Percentiles rank a stretch among this genome's conserved stretches.
These are phyloP conservation scores for Geotrichum siamense DNA, from an alignment of 1,139 yeast genomes.

Conservation along the genomic window DNA sequence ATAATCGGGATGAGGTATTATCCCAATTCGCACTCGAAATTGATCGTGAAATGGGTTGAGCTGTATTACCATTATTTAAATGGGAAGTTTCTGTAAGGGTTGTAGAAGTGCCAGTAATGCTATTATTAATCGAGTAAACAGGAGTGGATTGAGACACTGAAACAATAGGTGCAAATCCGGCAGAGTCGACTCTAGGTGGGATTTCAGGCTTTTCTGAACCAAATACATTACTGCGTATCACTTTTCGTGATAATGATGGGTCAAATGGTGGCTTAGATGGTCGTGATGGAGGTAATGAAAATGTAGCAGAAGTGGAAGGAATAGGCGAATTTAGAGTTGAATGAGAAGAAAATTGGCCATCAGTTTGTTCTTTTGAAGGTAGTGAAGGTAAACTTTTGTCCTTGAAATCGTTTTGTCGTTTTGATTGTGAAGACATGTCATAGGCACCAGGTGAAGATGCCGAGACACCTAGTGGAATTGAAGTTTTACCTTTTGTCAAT, in stretches of 20 bases:
- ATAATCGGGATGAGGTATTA: slow-evolving; percentile 8
- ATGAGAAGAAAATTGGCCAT: slow-evolving; percentile 7
- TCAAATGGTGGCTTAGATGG: slow-evolving; percentile 18
- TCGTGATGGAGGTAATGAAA: slow-evolving; percentile 12
- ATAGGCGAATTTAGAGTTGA: slow-evolving; percentile 9
- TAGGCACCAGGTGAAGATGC: slow-evolving; percentile 9
- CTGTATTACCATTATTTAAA: background rate
- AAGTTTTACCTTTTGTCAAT: slow-evolving; percentile 10
- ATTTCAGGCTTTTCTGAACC: slow-evolving; percentile 5
- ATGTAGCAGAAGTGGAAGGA: background rate
- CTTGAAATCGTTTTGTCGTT: slow-evolving; percentile 15
- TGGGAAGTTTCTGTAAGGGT: slow-evolving; percentile 12
- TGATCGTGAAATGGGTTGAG: slow-evolving; percentile 6
- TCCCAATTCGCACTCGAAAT: slow-evolving; percentile 4
- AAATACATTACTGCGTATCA: slow-evolving; percentile 9
- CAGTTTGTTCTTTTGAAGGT: slow-evolving; percentile 7
- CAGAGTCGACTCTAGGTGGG: slow-evolving; percentile 10
- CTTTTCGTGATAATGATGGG: slow-evolving; percentile 13
- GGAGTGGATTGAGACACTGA: slow-evolving; percentile 17
- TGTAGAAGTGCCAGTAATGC: slow-evolving; percentile 5
- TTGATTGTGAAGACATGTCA: slow-evolving; percentile 3
- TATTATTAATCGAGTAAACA: slow-evolving; percentile 9
- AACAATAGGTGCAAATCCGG: slow-evolving; percentile 12
- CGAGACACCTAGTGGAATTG: slow-evolving; percentile 4
- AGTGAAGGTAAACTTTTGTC: slow-evolving; percentile 30